Percentiles rank a stretch among this genome's conserved stretches.
phyloP scores from a whole-genome alignment of 176 grass and related monocot species.

The Triticum turgidum region DNA sequence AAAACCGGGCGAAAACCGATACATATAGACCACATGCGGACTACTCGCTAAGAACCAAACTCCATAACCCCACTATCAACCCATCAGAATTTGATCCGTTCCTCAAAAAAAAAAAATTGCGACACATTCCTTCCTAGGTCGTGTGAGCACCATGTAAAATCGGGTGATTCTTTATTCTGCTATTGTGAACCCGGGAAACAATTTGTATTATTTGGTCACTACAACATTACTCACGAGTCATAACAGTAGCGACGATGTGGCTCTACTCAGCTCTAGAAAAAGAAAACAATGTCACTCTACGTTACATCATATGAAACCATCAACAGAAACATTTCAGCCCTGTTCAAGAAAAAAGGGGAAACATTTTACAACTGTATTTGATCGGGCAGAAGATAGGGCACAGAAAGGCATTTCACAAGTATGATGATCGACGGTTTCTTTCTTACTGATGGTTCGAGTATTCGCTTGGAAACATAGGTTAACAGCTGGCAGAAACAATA shows the following conservation, averaged over 20 bases:
- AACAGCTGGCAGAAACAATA: constrained; percentile 15
- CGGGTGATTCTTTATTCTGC: too few relatives aligned
- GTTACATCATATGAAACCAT: not conserved
- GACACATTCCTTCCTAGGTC: not conserved
- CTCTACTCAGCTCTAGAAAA: not conserved
- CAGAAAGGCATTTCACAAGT: not conserved
- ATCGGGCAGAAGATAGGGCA: not conserved
- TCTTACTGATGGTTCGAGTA: constrained; percentile 10
- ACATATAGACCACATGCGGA: too few relatives aligned
- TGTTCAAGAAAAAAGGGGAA: not conserved
- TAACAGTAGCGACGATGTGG: too few relatives aligned
- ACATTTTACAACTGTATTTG: constrained; percentile 17
- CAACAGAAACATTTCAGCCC: not conserved
- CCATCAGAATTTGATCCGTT: too few relatives aligned
- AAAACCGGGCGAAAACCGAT: too few relatives aligned
- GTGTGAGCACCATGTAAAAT: too few relatives aligned
- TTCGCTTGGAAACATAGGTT: constrained; percentile 13
- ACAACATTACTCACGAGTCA: too few relatives aligned
- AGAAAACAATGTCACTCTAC: not conserved
- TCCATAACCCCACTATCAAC: too few relatives aligned
- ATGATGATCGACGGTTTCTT: not conserved
- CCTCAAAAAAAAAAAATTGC: too few relatives aligned
- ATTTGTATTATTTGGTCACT: too few relatives aligned
- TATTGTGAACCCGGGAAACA: too few relatives aligned
- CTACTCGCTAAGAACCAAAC: too few relatives aligned